Percentiles rank a stretch among this genome's conserved stretches.
phyloP scores from a whole-genome alignment of 108 stramenopile species.

The Skeletonema costatum region DNA sequence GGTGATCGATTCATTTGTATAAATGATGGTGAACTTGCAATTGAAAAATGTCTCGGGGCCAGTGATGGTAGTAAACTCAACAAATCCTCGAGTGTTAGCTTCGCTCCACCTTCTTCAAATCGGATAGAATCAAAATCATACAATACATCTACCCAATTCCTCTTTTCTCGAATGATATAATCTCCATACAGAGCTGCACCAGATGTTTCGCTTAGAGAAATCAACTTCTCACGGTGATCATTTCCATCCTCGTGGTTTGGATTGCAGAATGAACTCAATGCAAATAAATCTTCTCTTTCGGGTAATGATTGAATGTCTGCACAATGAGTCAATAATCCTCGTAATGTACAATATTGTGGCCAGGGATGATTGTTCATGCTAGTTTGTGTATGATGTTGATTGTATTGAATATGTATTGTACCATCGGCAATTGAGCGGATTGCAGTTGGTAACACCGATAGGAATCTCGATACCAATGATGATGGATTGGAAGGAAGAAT shows the following conservation, averaged over 20 bases:
- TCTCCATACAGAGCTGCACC: slow-evolving; percentile 79
- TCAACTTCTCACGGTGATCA: slow-evolving; percentile 69
- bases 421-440: slow-evolving; percentile 59
- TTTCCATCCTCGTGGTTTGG: slow-evolving; percentile 41
- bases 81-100: slow-evolving; percentile 55
- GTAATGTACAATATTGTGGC: slow-evolving; percentile 71
- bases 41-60: slow-evolving; percentile 77
- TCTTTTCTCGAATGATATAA: slow-evolving; percentile 82
- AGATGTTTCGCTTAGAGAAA: slow-evolving; percentile 68
- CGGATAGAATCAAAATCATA: slow-evolving; percentile 85
- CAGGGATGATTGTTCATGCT: slow-evolving; percentile 41
- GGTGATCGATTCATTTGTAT: neutral
- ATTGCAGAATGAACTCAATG: slow-evolving; percentile 64
- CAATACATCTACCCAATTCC: slow-evolving; percentile 82
- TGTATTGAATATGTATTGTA: slow-evolving; percentile 46
- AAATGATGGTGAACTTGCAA: slow-evolving; percentile 73
- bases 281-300: slow-evolving; percentile 82
- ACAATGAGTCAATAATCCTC: slow-evolving; percentile 74
- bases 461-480: slow-evolving; percentile 58
- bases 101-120: slow-evolving; percentile 2
- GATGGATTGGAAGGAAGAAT: slow-evolving; percentile 69
- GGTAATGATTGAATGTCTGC: slow-evolving; percentile 81
- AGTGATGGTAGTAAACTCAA: slow-evolving; percentile 69
- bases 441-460: slow-evolving; percentile 60
- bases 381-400: neutral